Percentiles rank a stretch among this genome's conserved stretches.
Evolutionary conservation across 768 basidiomycete genomes (phyloP).

Genomic region (Lanmaoa pseudosensibilis): DNA sequence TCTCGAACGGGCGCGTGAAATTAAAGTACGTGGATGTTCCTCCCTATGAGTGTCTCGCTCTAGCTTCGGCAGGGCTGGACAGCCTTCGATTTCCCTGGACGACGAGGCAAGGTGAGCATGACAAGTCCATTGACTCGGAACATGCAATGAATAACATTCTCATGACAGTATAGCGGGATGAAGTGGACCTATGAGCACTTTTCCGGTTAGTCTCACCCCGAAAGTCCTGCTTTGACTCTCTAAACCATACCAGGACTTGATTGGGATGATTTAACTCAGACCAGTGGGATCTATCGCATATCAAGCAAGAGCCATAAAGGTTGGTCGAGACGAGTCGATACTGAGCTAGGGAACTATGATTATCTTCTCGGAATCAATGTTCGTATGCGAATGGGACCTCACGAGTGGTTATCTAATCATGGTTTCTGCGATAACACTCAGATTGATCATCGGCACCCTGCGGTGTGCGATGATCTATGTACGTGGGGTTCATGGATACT

Average conservation of each 20-base stretch:
- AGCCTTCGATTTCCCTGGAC: conserved; percentile 79
- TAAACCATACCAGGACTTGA: conserved; percentile 60
- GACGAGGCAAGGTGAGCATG: conserved; percentile 61
- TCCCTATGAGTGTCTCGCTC: not conserved
- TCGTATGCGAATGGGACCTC: conserved; percentile 20
- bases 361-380: conserved; percentile 78
- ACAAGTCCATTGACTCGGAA: conserved; percentile 5
- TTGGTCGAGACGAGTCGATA: conserved; percentile 81
- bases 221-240: not conserved
- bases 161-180: conserved; percentile 62
- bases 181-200: conserved; percentile 80
- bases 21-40: conserved; percentile 51
- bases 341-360: conserved; percentile 86
- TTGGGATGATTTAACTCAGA: conserved; percentile 70
- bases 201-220: conserved; percentile 49
- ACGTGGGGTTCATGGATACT: conserved; percentile 82
- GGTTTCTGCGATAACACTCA: conserved; percentile 30
- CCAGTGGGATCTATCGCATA: conserved; percentile 71
- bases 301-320: conserved; percentile 63
- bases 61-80: conserved; percentile 67
- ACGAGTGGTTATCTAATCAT: not conserved
- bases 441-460: conserved; percentile 85
- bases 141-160: not conserved
- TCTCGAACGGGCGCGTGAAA: conserved; percentile 57
- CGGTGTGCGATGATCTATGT: conserved; percentile 69